These are phyloP conservation scores for Pythium guiyangense DNA, from an alignment of 352 stramenopile species.

Conservation along the genomic window DNA sequence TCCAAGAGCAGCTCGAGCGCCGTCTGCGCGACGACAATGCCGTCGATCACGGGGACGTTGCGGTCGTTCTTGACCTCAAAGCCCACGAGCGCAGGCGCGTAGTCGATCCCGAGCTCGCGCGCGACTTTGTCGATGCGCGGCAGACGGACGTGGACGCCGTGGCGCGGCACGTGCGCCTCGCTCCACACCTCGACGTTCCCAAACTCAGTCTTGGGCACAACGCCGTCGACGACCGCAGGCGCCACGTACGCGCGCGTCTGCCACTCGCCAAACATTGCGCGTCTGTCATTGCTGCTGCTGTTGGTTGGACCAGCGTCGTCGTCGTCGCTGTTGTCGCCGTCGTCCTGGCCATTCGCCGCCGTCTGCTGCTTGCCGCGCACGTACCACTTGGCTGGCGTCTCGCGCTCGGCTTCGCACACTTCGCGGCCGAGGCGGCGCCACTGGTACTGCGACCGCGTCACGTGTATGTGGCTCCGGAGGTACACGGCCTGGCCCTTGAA, in stretches of 20 bases:
- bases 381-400: slow-evolving; percentile 55
- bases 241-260: slow-evolving; percentile 62
- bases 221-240: slow-evolving; percentile 46
- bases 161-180: slow-evolving; percentile 47
- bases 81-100: slow-evolving; percentile 69
- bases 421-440: slow-evolving; percentile 68
- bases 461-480: slow-evolving; percentile 52
- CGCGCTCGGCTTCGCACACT: slow-evolving; percentile 43
- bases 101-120: slow-evolving; percentile 70
- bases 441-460: slow-evolving; percentile 49
- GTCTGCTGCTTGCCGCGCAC: slow-evolving; percentile 12
- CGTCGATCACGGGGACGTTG: slow-evolving; percentile 63
- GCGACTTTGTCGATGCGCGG: slow-evolving; percentile 62
- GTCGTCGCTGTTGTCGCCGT: slow-evolving; percentile 12
- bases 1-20: slow-evolving; percentile 53
- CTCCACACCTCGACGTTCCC: slow-evolving; percentile 89
- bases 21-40: slow-evolving; percentile 56
- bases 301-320: background rate
- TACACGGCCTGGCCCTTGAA: slow-evolving; percentile 81
- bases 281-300: background rate
- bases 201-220: slow-evolving; percentile 80
- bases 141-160: slow-evolving; percentile 56
- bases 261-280: slow-evolving; percentile 67
- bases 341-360: slow-evolving; percentile 9
- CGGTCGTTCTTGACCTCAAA: slow-evolving; percentile 70